phyloP scores from a whole-genome alignment of 257 asterid species.

The Gentiana macrophylla region DNA sequence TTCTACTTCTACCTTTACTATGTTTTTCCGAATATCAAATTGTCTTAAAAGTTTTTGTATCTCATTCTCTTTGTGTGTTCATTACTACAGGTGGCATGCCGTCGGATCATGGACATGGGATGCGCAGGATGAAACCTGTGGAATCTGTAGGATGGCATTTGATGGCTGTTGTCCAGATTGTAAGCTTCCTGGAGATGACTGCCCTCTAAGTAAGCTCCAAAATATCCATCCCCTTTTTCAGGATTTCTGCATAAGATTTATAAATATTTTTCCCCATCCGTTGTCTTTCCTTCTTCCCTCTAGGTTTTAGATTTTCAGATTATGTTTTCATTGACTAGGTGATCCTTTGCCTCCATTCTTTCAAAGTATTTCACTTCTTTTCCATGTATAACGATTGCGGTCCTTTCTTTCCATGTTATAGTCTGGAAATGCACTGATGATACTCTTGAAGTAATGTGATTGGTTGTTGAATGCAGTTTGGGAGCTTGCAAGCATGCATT shows the following conservation, averaged over 20 bases:
- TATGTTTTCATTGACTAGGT: no score
- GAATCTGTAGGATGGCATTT: conserved; percentile 85
- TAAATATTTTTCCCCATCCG: no score
- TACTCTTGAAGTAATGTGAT: no score
- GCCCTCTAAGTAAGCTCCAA: conserved; percentile 60
- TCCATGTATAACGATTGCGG: no score
- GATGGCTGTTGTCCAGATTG: conserved; percentile 94
- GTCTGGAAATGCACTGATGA: no score
- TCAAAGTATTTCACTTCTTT: no score
- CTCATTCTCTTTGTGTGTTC: neutral
- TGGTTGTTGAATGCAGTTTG: conserved; percentile 34
- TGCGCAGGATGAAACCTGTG: conserved; percentile 94
- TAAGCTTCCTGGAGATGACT: conserved; percentile 87
- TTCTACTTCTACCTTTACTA: neutral
- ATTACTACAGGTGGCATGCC: conserved; percentile 59
- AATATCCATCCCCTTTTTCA: neutral
- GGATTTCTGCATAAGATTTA: no score
- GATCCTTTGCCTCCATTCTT: no score
- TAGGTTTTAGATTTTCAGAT: no score
- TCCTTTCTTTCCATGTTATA: no score
- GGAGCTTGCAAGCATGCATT: conserved; percentile 88
- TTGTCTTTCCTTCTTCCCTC: no score
- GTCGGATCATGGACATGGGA: conserved; percentile 98
- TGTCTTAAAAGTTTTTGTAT: neutral
- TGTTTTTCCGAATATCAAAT: neutral